Conservation (phyloP, 2,329 filamentous ascomycete species). For the Arthrobotrys megalospora region DNA sequence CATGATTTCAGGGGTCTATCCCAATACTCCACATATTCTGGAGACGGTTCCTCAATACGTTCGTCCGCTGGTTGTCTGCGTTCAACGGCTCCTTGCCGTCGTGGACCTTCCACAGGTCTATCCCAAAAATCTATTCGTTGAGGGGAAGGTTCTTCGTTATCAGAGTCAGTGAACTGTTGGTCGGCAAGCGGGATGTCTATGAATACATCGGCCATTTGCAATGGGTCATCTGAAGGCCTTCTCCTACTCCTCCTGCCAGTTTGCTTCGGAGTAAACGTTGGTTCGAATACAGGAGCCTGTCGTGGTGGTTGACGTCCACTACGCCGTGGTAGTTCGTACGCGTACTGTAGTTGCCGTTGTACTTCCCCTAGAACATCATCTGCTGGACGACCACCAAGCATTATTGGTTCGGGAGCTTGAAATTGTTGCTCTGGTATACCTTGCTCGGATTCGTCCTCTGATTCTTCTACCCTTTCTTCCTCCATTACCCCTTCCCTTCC, state of each 20-base stretch:
- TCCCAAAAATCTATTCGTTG: constrained; percentile 1
- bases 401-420: not conserved
- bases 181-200: not conserved
- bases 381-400: constrained; percentile 4
- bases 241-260: not conserved
- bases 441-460: not conserved
- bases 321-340: not conserved
- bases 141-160: not conserved
- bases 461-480: not conserved
- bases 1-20: not conserved
- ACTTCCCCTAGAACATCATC: not conserved
- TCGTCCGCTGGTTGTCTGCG: too few relatives aligned
- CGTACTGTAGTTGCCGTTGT: not conserved
- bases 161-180: not conserved
- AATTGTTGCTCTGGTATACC: not conserved
- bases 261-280: not conserved
- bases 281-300: not conserved
- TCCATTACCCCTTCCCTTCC: not conserved
- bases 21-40: not conserved
- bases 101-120: not conserved
- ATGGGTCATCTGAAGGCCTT: not conserved
- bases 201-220: not conserved
- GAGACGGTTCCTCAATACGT: not conserved
- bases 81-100: too few relatives aligned
- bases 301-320: not conserved